A percentile compares a stretch with the other conserved stretches of the same genome.
Evolutionary conservation across 441 rosid genomes (phyloP).

Genomic region (Bocquillonia castaneifolia): DNA sequence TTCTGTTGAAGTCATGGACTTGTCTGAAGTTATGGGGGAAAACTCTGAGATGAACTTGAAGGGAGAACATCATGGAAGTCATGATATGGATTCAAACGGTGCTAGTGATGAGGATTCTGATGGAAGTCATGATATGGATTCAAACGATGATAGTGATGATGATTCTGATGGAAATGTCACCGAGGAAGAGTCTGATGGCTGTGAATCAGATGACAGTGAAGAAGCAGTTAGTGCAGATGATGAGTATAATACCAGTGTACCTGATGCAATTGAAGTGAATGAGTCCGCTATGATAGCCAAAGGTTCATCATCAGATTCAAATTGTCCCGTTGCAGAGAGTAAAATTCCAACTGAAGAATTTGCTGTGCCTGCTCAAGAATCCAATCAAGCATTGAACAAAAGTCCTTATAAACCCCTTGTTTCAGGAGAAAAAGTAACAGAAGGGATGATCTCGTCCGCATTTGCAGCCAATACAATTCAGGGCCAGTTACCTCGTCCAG

Average conservation of each 20-base stretch:
- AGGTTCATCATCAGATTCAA: neutral
- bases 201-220: neutral
- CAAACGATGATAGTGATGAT: neutral
- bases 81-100: neutral
- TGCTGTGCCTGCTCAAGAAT: neutral
- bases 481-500: slow-evolving; percentile 38
- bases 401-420: slow-evolving; percentile 8
- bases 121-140: neutral
- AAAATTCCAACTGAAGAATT: slow-evolving; percentile 23
- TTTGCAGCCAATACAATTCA: slow-evolving; percentile 33
- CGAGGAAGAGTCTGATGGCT: neutral
- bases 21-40: neutral
- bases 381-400: slow-evolving; percentile 11
- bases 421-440: slow-evolving; percentile 7
- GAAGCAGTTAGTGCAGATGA: neutral
- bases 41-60: slow-evolving; percentile 1
- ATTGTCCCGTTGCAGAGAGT: slow-evolving; percentile 8
- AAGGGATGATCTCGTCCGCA: slow-evolving; percentile 16
- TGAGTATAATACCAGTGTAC: slow-evolving; percentile 6
- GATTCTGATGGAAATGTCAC: neutral
- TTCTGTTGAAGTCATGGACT: slow-evolving; percentile 9
- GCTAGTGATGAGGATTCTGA: neutral
- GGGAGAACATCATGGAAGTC: neutral
- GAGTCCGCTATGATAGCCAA: neutral
- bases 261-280: slow-evolving; percentile 13